These are phyloP conservation scores for Phytophthora lateralis DNA, from an alignment of 352 stramenopile genomes.

Conservation along the genomic window DNA sequence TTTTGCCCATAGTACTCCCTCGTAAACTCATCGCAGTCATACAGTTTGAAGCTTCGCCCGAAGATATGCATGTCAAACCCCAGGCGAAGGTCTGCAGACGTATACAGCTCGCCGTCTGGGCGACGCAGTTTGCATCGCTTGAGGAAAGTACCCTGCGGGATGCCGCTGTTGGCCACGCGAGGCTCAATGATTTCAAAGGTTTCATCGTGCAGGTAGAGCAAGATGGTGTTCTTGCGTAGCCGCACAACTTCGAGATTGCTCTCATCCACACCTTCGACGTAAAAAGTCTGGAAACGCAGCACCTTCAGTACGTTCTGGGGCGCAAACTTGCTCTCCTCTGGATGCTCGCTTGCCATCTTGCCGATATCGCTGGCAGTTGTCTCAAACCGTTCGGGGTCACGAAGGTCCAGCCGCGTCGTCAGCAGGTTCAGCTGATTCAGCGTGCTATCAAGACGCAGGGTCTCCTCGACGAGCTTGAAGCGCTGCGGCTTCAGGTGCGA, in stretches of 20 bases:
- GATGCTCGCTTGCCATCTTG: conserved; percentile 35
- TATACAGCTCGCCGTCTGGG: conserved; percentile 58
- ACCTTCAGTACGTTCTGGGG: conserved; percentile 82
- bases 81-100: conserved; percentile 58
- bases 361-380: conserved; percentile 71
- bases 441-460: conserved; percentile 66
- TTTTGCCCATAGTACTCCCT: conserved; percentile 59
- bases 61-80: conserved; percentile 79
- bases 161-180: conserved; percentile 80
- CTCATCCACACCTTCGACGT: conserved; percentile 84
- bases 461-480: conserved; percentile 74
- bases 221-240: conserved; percentile 73
- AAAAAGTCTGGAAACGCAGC: conserved; percentile 88
- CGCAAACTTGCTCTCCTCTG: conserved; percentile 77
- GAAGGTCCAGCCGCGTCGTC: conserved; percentile 61
- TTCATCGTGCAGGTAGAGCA: conserved; percentile 87
- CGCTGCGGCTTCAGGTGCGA: conserved; percentile 80
- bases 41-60: conserved; percentile 77
- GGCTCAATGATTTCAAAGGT: conserved; percentile 91
- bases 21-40: conserved; percentile 80
- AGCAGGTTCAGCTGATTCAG: conserved; percentile 67
- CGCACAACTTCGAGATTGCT: conserved; percentile 79
- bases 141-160: conserved; percentile 88
- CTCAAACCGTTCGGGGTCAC: conserved; percentile 57
- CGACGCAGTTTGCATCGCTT: conserved; percentile 75